These are phyloP conservation scores for Sanghuangporus sanghuang DNA, from an alignment of 1,284 basidiomycete species.

Conservation along the genomic window DNA sequence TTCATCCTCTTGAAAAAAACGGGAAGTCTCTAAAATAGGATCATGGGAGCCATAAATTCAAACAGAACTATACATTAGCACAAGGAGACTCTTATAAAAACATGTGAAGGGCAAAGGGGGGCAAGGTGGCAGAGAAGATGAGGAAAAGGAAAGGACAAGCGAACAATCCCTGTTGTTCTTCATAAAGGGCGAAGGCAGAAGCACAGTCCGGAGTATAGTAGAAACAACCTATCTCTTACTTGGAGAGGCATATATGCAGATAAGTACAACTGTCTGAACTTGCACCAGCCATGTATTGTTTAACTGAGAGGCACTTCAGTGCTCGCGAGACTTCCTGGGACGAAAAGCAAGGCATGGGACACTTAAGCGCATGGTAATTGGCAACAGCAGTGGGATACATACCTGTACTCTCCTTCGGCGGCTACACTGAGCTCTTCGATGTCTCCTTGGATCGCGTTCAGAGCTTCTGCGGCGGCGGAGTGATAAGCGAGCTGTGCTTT, in stretches of 20 bases:
- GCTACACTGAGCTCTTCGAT: conserved; percentile 87
- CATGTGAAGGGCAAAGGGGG: background rate
- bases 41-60: background rate
- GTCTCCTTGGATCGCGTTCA: conserved; percentile 79
- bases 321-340: conserved; percentile 74
- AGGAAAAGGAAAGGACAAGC: background rate
- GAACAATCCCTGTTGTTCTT: conserved; percentile 1
- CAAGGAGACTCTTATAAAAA: background rate
- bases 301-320: conserved; percentile 40
- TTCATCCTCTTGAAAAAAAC: background rate
- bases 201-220: background rate
- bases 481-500: conserved; percentile 91
- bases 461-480: conserved; percentile 79
- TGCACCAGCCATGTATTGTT: conserved; percentile 18
- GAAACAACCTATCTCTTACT: background rate
- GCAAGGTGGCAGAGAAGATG: background rate
- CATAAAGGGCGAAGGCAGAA: background rate
- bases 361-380: background rate
- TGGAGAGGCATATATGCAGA: conserved; percentile 22
- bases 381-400: conserved; percentile 12
- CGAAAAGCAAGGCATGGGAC: background rate
- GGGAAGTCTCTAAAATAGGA: background rate
- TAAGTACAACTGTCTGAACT: background rate
- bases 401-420: conserved; percentile 92
- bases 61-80: background rate